phyloP scores from a whole-genome alignment of 2,329 filamentous ascomycete genomes.

The Ambrosiella xylebori region DNA sequence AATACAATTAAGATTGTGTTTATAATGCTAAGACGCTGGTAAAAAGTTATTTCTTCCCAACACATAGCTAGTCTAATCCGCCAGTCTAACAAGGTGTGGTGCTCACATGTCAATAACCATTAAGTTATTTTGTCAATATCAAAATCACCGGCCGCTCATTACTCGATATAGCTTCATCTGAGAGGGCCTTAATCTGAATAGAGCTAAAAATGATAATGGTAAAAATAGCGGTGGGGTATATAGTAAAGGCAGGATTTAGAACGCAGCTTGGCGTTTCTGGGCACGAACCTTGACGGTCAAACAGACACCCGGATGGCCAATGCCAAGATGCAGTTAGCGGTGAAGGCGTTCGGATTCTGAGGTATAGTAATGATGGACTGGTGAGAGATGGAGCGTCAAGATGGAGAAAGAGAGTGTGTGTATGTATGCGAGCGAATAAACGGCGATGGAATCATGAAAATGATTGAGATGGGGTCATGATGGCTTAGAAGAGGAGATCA shows the following conservation, averaged over 20 bases:
- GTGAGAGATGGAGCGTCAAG: background rate
- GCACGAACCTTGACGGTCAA: constrained; percentile 6
- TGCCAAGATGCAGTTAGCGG: background rate
- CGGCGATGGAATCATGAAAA: too few species aligned
- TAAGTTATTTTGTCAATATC: background rate
- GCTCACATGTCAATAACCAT: background rate
- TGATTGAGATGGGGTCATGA: too few species aligned
- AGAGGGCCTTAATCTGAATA: background rate
- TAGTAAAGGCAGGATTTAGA: background rate
- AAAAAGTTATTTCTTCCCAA: too few species aligned
- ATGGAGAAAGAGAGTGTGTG: too few species aligned
- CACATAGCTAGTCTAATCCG: too few species aligned
- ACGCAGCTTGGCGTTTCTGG: background rate
- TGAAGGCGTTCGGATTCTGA: background rate
- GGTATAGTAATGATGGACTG: background rate
- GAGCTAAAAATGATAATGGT: background rate
- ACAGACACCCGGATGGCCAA: constrained; percentile 5
- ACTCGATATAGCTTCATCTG: background rate
- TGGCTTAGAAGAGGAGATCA: too few species aligned
- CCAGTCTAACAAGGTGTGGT: too few species aligned
- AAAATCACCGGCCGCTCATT: background rate
- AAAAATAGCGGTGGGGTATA: too few species aligned
- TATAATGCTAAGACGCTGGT: too few species aligned
- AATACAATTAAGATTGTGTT: too few species aligned
- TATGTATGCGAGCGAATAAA: too few species aligned